phyloP scores from a whole-genome alignment of 805 yeast genomes.

The Lachancea lanzarotensis region DNA sequence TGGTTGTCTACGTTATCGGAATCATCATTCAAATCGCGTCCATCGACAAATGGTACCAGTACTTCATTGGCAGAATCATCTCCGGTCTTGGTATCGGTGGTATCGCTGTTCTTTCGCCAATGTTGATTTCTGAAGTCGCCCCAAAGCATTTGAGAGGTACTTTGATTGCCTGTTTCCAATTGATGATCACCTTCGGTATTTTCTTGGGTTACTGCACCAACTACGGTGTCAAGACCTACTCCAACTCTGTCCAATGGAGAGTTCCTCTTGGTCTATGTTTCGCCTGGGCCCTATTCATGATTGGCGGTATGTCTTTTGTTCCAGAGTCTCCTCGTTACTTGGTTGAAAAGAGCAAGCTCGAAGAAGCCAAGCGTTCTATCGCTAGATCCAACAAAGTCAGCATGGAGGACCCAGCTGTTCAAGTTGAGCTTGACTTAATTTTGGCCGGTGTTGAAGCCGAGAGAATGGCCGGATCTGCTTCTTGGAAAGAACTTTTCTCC shows the following conservation, averaged over 20 bases:
- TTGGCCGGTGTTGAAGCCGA: constrained; percentile 57
- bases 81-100: constrained; percentile 78
- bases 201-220: constrained; percentile 70
- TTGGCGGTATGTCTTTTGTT: constrained; percentile 41
- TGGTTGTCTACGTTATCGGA: constrained; percentile 61
- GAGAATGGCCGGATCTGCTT: constrained; percentile 52
- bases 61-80: constrained; percentile 57
- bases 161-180: constrained; percentile 61
- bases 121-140: constrained; percentile 63
- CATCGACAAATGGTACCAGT: constrained; percentile 56
- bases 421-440: constrained; percentile 51
- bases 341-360: constrained; percentile 47
- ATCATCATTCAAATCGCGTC: constrained; percentile 59
- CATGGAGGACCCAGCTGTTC: constrained; percentile 48
- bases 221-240: constrained; percentile 53
- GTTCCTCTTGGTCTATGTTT: constrained; percentile 56
- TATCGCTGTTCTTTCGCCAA: constrained; percentile 67
- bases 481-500: constrained; percentile 58
- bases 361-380: constrained; percentile 55
- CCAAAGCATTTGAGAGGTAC: constrained; percentile 70
- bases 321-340: constrained; percentile 72
- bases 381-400: constrained; percentile 52
- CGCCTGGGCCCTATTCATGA: constrained; percentile 39
- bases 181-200: constrained; percentile 65
- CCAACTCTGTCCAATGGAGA: constrained; percentile 74